These are phyloP conservation scores for Chalaropsis thielavioides DNA, from an alignment of 2,329 filamentous ascomycete genomes.

Conservation along the genomic window DNA sequence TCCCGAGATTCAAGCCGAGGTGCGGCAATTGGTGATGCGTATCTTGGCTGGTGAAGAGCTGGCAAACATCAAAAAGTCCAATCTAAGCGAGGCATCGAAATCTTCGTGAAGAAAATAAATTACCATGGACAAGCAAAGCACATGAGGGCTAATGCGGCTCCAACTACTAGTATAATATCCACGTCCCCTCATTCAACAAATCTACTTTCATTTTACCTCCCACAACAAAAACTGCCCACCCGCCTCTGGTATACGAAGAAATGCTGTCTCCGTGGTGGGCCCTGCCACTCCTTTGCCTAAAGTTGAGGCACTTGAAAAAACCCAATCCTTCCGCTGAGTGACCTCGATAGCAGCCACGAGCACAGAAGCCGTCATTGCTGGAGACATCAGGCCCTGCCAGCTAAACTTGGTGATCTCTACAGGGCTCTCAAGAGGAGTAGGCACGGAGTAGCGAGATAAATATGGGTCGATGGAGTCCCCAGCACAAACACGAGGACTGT, in stretches of 20 bases:
- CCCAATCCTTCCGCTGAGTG: constrained; percentile 1
- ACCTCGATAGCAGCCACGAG: background rate
- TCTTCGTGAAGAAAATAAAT: background rate
- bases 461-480: constrained; percentile 51
- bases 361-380: constrained; percentile 34
- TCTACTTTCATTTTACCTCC: constrained; percentile 32
- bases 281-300: constrained; percentile 32
- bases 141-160: background rate
- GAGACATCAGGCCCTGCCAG: constrained; percentile 45
- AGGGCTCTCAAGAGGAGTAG: constrained; percentile 17
- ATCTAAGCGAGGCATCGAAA: background rate
- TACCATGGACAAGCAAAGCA: background rate
- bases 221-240: constrained; percentile 43
- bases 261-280: constrained; percentile 35
- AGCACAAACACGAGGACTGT: constrained; percentile 46
- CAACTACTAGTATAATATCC: background rate
- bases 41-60: constrained; percentile 55
- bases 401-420: constrained; percentile 35
- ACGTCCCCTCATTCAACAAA: background rate
- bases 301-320: constrained; percentile 30
- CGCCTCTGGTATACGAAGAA: constrained; percentile 36
- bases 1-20: constrained; percentile 61
- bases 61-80: constrained; percentile 28
- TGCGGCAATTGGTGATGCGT: constrained; percentile 67
- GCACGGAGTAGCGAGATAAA: constrained; percentile 45